A percentile compares a stretch with the other conserved stretches of the same genome.
Evolutionary conservation across 1,284 basidiomycete genomes (phyloP).

Genomic region (Fomitopsis betulina): DNA sequence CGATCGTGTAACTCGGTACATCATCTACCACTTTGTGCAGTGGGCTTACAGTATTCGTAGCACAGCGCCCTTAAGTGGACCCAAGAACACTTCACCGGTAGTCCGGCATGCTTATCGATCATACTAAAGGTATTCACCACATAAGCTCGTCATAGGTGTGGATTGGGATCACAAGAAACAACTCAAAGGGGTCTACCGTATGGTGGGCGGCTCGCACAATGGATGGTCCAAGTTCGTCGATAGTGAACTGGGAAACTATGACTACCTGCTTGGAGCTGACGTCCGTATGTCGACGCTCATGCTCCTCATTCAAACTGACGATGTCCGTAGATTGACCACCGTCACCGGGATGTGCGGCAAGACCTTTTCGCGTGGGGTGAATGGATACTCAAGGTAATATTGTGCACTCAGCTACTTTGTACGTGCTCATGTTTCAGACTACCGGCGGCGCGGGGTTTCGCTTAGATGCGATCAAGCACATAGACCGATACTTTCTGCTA

Average conservation of each 20-base stretch:
- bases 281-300: slow-evolving; percentile 19
- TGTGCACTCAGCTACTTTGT: background rate
- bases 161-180: slow-evolving; percentile 80
- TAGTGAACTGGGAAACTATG: slow-evolving; percentile 71
- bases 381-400: slow-evolving; percentile 60
- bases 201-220: slow-evolving; percentile 48
- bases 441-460: slow-evolving; percentile 81
- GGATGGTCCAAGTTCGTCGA: slow-evolving; percentile 74
- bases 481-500: slow-evolving; percentile 60
- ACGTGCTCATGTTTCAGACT: slow-evolving; percentile 39
- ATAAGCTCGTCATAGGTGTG: slow-evolving; percentile 50
- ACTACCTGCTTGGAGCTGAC: slow-evolving; percentile 73
- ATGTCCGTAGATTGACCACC: slow-evolving; percentile 69
- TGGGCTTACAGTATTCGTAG: slow-evolving; percentile 31
- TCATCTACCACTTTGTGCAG: background rate
- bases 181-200: slow-evolving; percentile 60
- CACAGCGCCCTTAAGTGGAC: slow-evolving; percentile 70
- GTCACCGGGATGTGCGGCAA: slow-evolving; percentile 73
- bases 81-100: slow-evolving; percentile 71
- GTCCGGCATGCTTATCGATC: slow-evolving; percentile 7
- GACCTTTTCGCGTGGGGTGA: slow-evolving; percentile 65
- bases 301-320: slow-evolving; percentile 4
- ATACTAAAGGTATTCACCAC: background rate
- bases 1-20: slow-evolving; percentile 48
- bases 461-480: slow-evolving; percentile 87